Base-by-base conservation (phyloP, 352 stramenopile species). In the Globisporangium ultimum region DNA sequence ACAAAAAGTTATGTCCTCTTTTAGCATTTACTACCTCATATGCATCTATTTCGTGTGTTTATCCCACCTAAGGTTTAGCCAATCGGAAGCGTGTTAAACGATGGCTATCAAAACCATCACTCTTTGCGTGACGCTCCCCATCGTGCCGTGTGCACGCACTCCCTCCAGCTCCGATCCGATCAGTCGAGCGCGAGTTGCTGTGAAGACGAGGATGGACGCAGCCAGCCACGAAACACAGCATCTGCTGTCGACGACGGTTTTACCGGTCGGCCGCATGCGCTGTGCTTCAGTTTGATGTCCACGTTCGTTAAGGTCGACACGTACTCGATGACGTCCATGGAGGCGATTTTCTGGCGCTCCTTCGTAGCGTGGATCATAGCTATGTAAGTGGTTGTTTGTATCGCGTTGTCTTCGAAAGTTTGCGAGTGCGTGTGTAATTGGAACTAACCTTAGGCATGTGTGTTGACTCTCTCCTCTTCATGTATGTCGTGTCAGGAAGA, bases 201-300 rank as follows among this genome's bases (percentile, higher is more conserved):
- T 5, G 7, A 36, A 8, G 28, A 36, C 13, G 36, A 38, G 13
- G 11, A 57, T 57, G 51, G 36, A 32, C 14, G 36, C 51, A 8
- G 3, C 1, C 8, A 36, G 7, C 15, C 45, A 48, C 20, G 51
- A 56, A 38, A 47, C 34, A 14, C 34, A 57, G 20, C 51, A 36
- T 5, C 38, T 57, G 38, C 36, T 48, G 20, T 32, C 50, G 50
- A 55, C 20, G 18, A 21, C 50, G 17, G 34, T 28, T 28, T 28
- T 28, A 20, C 36, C 48, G 38, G 36, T 20, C 1, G 70, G 38
- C 5, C 28, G 28, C 4, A 17, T 88, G 72, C 56, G 28, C 24
- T 93, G 38, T 90, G 80, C 66, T 91, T 93, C 66, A 89, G 76
- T 52, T 71, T 91, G 70, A 88, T 91, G 78, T 89, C 84, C 14